Conservation (phyloP, 73 alveolate genomes). For the Loxodes magnus region DNA sequence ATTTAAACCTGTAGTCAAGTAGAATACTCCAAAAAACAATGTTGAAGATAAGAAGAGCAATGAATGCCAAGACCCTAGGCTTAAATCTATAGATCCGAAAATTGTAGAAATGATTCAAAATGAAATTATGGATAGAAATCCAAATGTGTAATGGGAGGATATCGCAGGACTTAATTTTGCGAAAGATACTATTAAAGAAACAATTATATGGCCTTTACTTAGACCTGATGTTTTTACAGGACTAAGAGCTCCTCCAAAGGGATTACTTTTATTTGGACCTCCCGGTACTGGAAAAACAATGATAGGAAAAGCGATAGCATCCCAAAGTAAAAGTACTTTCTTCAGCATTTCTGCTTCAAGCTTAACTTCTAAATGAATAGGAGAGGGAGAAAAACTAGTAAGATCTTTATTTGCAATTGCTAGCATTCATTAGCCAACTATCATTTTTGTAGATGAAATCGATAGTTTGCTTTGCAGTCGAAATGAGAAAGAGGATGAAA, state of each 20-base stretch:
- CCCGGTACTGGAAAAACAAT: conserved; percentile 99
- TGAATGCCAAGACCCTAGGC: too few relatives aligned
- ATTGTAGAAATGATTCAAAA: conserved; percentile 84
- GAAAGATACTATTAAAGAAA: conserved; percentile 85
- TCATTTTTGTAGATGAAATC: conserved; percentile 96
- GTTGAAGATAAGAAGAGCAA: too few relatives aligned
- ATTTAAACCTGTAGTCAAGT: too few relatives aligned
- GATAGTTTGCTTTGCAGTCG: conserved; percentile 91
- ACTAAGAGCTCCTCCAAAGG: conserved; percentile 94
- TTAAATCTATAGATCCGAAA: too few relatives aligned
- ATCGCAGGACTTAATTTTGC: conserved; percentile 95
- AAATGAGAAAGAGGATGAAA: conserved; percentile 89
- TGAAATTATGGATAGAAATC: conserved; percentile 78
- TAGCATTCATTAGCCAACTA: conserved; percentile 81
- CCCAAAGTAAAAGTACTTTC: conserved; percentile 78
- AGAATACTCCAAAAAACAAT: too few relatives aligned
- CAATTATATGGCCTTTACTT: conserved; percentile 90
- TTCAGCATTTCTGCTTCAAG: conserved; percentile 89
- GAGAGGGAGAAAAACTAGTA: conserved; percentile 98
- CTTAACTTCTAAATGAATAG: conserved; percentile 97
- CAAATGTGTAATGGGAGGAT: conserved; percentile 86
- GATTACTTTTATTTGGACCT: conserved; percentile 93
- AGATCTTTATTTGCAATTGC: conserved; percentile 86
- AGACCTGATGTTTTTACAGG: conserved; percentile 97
- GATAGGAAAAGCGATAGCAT: conserved; percentile 96